A percentile compares a stretch with the other conserved stretches of the same genome.
phyloP scores from a whole-genome alignment of 306 rosid species.

The Elaeagnus macrophylla region DNA sequence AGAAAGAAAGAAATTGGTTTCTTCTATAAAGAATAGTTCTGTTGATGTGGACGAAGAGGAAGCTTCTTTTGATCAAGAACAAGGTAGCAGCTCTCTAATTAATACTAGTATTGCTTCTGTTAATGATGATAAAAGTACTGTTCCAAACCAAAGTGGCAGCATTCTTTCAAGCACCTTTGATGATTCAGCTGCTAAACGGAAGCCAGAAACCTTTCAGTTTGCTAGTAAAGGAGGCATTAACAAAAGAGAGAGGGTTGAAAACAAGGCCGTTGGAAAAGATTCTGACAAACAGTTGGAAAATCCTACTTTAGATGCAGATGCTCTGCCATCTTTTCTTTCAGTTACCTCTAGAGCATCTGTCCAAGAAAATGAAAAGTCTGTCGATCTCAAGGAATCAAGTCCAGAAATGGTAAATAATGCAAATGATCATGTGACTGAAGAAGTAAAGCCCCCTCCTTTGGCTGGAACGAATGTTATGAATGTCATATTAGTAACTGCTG shows the following conservation, averaged over 20 bases:
- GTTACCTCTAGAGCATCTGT: conserved; percentile 13
- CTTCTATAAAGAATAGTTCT: conserved; percentile 39
- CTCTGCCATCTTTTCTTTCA: conserved; percentile 27
- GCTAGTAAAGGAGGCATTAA: conserved; percentile 19
- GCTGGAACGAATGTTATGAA: too few species aligned
- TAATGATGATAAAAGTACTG: conserved; percentile 12
- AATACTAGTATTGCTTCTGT: conserved; percentile 19
- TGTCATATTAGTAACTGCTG: too few species aligned
- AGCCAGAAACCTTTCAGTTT: conserved; percentile 21
- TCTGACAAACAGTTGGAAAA: conserved; percentile 21
- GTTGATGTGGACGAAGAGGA: conserved; percentile 29
- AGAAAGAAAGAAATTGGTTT: conserved; percentile 63
- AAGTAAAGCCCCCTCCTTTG: too few species aligned
- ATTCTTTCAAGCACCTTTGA: conserved; percentile 24
- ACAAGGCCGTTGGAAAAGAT: conserved; percentile 14
- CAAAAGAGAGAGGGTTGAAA: conserved; percentile 26
- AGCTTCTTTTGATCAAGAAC: conserved; percentile 32
- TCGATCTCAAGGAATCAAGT: too few species aligned
- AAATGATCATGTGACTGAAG: too few species aligned
- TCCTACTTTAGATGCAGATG: conserved; percentile 18
- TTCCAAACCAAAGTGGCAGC: conserved; percentile 28
- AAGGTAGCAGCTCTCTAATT: conserved; percentile 20
- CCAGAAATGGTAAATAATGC: too few species aligned
- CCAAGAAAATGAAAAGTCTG: not conserved
- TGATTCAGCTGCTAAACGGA: conserved; percentile 31